A percentile compares a stretch with the other conserved stretches of the same genome.
Conservation (phyloP, 306 rosid species). For the Erythrophleum fordii region DNA sequence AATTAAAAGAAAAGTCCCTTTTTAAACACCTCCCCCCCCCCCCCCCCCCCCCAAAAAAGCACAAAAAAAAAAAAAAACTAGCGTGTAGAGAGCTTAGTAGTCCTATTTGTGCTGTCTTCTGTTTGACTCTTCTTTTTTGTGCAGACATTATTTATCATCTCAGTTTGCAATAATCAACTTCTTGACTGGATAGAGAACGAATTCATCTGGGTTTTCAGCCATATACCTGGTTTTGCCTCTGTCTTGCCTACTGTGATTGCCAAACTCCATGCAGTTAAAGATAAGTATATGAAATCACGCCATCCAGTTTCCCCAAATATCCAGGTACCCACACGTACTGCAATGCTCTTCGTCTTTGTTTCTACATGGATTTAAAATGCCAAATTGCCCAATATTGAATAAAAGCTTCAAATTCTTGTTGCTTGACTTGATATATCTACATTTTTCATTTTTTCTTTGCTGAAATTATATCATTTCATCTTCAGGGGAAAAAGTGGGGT, state of each 20-base stretch:
- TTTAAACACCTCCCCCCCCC: not conserved
- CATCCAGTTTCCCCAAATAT: slow-evolving; percentile 52
- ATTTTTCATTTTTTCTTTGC: not conserved
- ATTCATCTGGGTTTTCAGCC: slow-evolving; percentile 85
- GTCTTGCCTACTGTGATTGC: slow-evolving; percentile 61
- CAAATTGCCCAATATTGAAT: slow-evolving; percentile 8
- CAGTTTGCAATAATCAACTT: slow-evolving; percentile 98
- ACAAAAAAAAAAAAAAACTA: too few species aligned
- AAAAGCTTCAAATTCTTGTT: slow-evolving; percentile 18
- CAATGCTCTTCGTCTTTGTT: slow-evolving; percentile 14
- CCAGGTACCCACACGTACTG: slow-evolving; percentile 56
- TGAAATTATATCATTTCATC: slow-evolving; percentile 16
- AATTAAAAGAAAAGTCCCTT: not conserved
- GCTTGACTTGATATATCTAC: not conserved
- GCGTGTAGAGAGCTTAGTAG: not conserved
- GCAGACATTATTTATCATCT: slow-evolving; percentile 86
- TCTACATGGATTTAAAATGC: slow-evolving; percentile 19
- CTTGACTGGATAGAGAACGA: slow-evolving; percentile 94
- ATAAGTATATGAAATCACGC: slow-evolving; percentile 70
- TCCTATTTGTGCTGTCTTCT: slow-evolving; percentile 19
- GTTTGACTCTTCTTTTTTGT: slow-evolving; percentile 16
- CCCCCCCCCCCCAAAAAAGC: too few species aligned
- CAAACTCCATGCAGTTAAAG: slow-evolving; percentile 70
- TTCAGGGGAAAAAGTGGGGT: slow-evolving; percentile 85
- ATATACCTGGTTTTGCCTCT: slow-evolving; percentile 78